Evolutionary conservation across 345 rosid genomes (phyloP).

Genomic region (Ceriops tagal): DNA sequence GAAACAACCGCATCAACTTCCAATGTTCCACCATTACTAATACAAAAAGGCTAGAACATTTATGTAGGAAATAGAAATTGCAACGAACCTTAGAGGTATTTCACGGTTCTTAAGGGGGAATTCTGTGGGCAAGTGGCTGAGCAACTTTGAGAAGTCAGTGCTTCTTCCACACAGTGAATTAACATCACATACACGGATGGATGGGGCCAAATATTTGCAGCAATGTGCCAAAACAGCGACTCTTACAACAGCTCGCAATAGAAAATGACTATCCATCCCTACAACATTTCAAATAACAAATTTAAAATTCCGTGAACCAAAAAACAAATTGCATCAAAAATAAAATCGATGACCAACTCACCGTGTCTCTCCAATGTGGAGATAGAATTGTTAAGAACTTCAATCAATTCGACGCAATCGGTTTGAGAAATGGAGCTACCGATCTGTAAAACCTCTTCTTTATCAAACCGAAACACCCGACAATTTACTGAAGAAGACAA

Average conservation of each 20-base stretch:
- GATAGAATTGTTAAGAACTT: constrained; percentile 37
- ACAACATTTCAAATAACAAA: constrained; percentile 3
- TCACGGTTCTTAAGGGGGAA: constrained; percentile 32
- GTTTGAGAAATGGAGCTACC: constrained; percentile 47
- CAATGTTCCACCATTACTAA: too few relatives aligned
- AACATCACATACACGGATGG: constrained; percentile 14
- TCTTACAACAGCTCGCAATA: constrained; percentile 47
- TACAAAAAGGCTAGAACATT: too few relatives aligned
- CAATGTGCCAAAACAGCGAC: constrained; percentile 48
- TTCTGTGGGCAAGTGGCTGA: constrained; percentile 40
- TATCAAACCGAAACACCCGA: constrained; percentile 31
- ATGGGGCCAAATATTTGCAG: constrained; percentile 20
- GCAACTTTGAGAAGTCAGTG: constrained; percentile 38
- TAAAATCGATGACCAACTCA: constrained; percentile 17
- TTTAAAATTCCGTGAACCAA: not conserved
- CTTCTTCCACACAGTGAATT: constrained; percentile 28
- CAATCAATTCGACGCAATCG: constrained; percentile 43
- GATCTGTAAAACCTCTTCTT: constrained; percentile 42
- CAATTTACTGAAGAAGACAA: constrained; percentile 52
- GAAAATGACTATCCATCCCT: constrained; percentile 39
- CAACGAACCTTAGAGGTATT: constrained; percentile 55
- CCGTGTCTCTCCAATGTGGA: constrained; percentile 44
- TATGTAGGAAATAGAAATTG: not conserved
- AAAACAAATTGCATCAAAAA: not conserved
- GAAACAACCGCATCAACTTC: not conserved